Conservation (phyloP, 1,284 basidiomycete species). For the Cryptococcus wingfieldii region DNA sequence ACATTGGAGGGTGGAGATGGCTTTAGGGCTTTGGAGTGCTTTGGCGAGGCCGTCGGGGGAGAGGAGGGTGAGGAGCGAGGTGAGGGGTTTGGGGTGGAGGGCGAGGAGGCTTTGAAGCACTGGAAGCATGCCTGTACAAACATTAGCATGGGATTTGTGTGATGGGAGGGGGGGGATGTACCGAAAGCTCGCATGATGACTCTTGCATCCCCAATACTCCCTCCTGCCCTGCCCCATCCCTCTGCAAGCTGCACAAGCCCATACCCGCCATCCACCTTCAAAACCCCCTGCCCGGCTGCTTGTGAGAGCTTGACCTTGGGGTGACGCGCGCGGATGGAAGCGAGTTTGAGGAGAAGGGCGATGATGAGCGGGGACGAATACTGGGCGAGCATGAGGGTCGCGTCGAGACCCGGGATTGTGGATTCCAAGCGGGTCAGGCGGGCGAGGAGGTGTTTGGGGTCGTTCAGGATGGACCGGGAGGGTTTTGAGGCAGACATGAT, state of each 20-base stretch:
- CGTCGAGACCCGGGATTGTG: constrained; percentile 42
- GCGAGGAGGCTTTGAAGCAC: constrained; percentile 36
- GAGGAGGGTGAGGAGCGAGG: constrained; percentile 19
- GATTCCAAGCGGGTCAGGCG: constrained; percentile 31
- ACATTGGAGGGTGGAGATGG: constrained; percentile 38
- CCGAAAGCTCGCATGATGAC: constrained; percentile 46
- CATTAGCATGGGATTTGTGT: neutral
- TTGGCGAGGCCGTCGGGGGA: neutral
- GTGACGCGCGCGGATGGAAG: constrained; percentile 22
- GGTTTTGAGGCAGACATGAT: constrained; percentile 2
- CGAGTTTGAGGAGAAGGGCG: constrained; percentile 35
- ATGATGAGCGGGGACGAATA: constrained; percentile 42
- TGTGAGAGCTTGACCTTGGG: constrained; percentile 13
- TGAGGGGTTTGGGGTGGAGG: constrained; percentile 34
- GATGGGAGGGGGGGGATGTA: constrained; percentile 5
- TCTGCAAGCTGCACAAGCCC: constrained; percentile 27
- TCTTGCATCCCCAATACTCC: constrained; percentile 39
- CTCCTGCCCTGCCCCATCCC: constrained; percentile 32
- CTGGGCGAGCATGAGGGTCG: constrained; percentile 42
- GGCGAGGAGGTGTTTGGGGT: constrained; percentile 16
- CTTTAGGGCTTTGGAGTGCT: constrained; percentile 22
- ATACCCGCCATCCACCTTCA: constrained; percentile 10
- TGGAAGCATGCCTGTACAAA: constrained; percentile 26
- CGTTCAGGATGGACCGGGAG: neutral
- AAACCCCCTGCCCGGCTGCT: neutral